Evolutionary conservation across 2,329 filamentous ascomycete genomes (phyloP), one percentile per base, ranked within the genome.

Genomic region (Phyllosticta citriasiana): DNA sequence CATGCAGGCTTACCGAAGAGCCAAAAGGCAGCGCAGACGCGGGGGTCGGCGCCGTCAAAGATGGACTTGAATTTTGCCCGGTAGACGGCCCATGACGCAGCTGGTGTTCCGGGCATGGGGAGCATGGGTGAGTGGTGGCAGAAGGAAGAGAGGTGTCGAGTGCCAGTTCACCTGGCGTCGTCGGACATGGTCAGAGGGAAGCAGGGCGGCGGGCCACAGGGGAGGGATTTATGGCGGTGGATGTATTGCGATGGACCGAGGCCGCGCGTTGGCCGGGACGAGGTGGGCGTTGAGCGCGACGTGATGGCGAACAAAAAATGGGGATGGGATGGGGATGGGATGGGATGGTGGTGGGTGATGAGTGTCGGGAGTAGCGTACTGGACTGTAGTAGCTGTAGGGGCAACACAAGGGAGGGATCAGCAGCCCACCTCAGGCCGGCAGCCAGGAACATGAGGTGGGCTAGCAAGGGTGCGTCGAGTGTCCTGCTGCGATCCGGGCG

Each of bases 21-120:
- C 92, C 92, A 97, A 70, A 97, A 97, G 27, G 93, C 89, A 57
- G 86, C 71, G 61, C 90, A 81, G 16, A 96, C 89, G 57, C 86
- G 80, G 1, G 82, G 80, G 69, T 95, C 86, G 55, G 85, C 82
- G 62, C 86, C 86, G 30, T 81, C 80, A 61, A 94, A 84, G 54
- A 88, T 68, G 22, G 80, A 77, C 57, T 76, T 78, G 26, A 94
- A 69, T 40, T 89, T 84, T 26, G 86, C 84, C 62, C 80, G 80
- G 73, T 89, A 93, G 61, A 84, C 73, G n/a, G 84, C 82, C 88
- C 89, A 92, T 55, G 88, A 89, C 3, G 89, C 81, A 33, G 78
- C 77, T 30, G 84, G 80, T 47, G 80, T 75, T 63, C 82, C 81
- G 35, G 83, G 82, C 69, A 84, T 78, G 62, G 83, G 82, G 52